A percentile compares a stretch with the other conserved stretches of the same genome.
Conservation (phyloP, 139 green algal species). For the Chlamydomonas schloesseri region DNA sequence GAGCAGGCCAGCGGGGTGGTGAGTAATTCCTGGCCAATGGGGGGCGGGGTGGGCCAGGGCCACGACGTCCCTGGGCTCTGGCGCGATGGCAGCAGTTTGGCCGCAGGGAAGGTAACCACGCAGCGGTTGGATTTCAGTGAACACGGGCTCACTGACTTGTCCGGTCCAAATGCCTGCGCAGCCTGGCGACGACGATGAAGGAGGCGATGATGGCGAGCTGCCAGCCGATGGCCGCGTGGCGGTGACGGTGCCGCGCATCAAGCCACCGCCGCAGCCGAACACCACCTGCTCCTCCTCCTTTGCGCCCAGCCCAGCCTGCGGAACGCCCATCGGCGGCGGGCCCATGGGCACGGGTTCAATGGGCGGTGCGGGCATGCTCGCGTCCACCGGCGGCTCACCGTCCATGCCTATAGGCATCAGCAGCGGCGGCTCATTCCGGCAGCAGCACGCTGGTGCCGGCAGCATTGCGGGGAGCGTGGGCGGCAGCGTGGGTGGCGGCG, state of each 20-base stretch:
- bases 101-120: no score
- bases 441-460: no score
- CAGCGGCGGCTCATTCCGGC: neutral
- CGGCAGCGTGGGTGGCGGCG: no score
- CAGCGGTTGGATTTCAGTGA: no score
- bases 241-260: conserved; percentile 12
- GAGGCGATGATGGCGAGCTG: conserved; percentile 1
- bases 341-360: neutral
- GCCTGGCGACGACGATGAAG: conserved; percentile 16
- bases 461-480: no score
- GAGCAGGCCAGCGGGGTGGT: conserved; percentile 2
- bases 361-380: neutral
- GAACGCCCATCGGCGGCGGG: conserved; percentile 13
- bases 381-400: neutral
- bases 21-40: no score
- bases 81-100: neutral
- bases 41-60: no score
- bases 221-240: conserved; percentile 1
- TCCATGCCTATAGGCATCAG: neutral
- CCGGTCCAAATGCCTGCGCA: no score
- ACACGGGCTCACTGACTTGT: no score
- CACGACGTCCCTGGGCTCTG: no score
- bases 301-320: conserved; percentile 11
- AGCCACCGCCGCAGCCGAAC: conserved; percentile 1
- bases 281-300: conserved; percentile 16